phyloP scores from a whole-genome alignment of 768 basidiomycete species.

The Hypholoma sublateritium region DNA sequence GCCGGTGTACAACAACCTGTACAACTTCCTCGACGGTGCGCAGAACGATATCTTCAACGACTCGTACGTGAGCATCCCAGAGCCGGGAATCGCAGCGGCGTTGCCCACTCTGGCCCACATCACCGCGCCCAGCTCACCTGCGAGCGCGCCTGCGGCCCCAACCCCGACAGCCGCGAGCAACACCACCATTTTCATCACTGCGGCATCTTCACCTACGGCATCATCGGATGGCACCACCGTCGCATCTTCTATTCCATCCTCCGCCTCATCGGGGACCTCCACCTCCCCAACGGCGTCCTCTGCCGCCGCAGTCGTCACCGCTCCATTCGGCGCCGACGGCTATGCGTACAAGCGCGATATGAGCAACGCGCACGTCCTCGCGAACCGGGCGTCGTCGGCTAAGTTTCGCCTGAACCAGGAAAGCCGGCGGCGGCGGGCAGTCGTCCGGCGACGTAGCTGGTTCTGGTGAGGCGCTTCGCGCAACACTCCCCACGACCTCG shows the following conservation, averaged over 20 bases:
- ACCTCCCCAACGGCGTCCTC: neutral
- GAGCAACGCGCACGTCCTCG: neutral
- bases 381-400: neutral
- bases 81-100: constrained; percentile 40
- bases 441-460: neutral
- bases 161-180: no score
- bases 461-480: neutral
- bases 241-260: neutral
- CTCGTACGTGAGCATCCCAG: constrained; percentile 46
- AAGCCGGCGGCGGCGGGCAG: neutral
- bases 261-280: neutral
- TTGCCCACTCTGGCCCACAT: constrained; percentile 31
- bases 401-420: neutral
- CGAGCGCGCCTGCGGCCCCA: no score
- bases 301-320: neutral
- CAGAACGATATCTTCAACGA: constrained; percentile 73
- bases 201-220: no score
- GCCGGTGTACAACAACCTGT: constrained; percentile 66
- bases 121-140: neutral
- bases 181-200: no score
- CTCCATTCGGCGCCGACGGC: neutral
- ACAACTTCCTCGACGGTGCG: constrained; percentile 71
- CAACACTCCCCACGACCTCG: neutral
- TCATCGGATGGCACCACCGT: no score
- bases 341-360: constrained; percentile 8